A percentile compares a stretch with the other conserved stretches of the same genome.
Conservation (phyloP, 805 yeast species). For the Starmerella tilneyi region DNA sequence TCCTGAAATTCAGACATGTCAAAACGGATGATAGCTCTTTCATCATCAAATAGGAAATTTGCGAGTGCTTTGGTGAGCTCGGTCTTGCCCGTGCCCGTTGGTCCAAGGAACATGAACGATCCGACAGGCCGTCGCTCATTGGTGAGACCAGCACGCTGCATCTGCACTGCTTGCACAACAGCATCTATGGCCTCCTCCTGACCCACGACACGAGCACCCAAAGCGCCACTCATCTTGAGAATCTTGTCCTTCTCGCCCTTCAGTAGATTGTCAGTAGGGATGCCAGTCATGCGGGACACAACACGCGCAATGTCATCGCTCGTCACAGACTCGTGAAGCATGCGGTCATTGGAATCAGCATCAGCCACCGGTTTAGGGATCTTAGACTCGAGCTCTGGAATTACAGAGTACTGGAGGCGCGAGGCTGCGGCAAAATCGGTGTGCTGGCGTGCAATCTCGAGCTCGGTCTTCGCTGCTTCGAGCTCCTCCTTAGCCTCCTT, state of each 20-base stretch:
- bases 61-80: constrained; percentile 90
- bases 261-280: constrained; percentile 81
- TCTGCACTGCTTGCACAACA: constrained; percentile 84
- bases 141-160: constrained; percentile 94
- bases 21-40: constrained; percentile 74
- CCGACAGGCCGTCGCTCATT: constrained; percentile 93
- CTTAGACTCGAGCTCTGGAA: constrained; percentile 64
- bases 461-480: constrained; percentile 72
- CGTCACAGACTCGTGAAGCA: constrained; percentile 85
- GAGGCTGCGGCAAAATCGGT: constrained; percentile 86
- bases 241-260: constrained; percentile 91
- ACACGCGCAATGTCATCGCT: constrained; percentile 90
- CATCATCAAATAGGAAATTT: constrained; percentile 83
- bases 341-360: constrained; percentile 22
- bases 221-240: constrained; percentile 71
- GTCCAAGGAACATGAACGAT: constrained; percentile 91
- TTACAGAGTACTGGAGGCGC: constrained; percentile 73
- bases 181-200: constrained; percentile 91
- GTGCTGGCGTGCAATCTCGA: constrained; percentile 71
- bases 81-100: constrained; percentile 98
- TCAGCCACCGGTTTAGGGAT: constrained; percentile 44
- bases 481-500: constrained; percentile 71
- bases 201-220: constrained; percentile 75
- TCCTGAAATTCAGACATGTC: constrained; percentile 99
- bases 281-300: constrained; percentile 89